phyloP scores from a whole-genome alignment of 2,329 filamentous ascomycete species.

The Drechslerella dactyloides region DNA sequence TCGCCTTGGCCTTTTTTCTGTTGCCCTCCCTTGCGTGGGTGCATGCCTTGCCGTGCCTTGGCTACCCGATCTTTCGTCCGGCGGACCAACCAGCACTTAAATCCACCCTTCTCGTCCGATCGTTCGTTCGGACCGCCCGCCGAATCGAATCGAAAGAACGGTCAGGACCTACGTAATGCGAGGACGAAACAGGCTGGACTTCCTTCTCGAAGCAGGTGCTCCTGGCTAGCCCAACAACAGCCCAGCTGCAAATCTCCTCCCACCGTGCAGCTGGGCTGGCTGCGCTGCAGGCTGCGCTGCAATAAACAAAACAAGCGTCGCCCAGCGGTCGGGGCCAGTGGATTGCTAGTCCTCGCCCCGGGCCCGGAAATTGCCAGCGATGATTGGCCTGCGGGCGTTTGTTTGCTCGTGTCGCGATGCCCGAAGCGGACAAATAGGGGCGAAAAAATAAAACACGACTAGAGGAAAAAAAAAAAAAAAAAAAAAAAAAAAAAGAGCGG shows the following conservation, averaged over 20 bases:
- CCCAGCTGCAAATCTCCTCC: constrained; percentile 1
- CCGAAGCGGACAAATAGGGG: constrained; percentile 34
- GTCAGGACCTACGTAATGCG: constrained; percentile 17
- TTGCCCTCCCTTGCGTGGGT: no score
- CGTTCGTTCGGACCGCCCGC: not conserved
- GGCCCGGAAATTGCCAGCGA: constrained; percentile 45
- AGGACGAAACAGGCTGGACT: constrained; percentile 29
- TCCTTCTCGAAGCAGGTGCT: constrained; percentile 25
- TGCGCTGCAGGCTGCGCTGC: constrained; percentile 9
- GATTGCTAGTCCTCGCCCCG: constrained; percentile 5
- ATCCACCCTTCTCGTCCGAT: not conserved
- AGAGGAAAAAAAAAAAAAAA: no score
- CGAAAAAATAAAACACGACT: no score
- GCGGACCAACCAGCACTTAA: no score
- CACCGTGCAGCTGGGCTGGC: constrained; percentile 18
- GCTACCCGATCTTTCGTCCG: no score
- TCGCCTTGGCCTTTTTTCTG: no score
- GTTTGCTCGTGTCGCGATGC: constrained; percentile 50
- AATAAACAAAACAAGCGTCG: constrained; percentile 24
- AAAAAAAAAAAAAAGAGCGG: no score
- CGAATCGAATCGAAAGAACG: constrained; percentile 1
- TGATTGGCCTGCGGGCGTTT: constrained; percentile 17
- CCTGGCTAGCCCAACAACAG: no score
- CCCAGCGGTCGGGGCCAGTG: constrained; percentile 9
- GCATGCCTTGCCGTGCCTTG: no score